phyloP scores from a whole-genome alignment of 805 yeast species.

The Saccharomycopsis synnaedendra region DNA sequence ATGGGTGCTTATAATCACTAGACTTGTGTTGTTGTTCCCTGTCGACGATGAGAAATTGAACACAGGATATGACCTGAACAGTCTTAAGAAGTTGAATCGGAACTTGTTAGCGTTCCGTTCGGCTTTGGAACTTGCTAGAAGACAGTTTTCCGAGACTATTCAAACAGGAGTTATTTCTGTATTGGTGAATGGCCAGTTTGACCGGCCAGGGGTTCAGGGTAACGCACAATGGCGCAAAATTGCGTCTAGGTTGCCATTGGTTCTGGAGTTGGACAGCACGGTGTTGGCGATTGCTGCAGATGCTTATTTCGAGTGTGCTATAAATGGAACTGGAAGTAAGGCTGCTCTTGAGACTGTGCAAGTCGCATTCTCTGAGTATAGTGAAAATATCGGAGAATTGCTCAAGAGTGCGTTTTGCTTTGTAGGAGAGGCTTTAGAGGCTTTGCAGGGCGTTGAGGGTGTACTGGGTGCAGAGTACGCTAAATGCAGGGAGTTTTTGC shows the following conservation, averaged over 20 bases:
- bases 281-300: constrained; percentile 20
- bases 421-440: too few species aligned
- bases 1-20: constrained; percentile 32
- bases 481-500: too few species aligned
- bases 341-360: too few species aligned
- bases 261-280: constrained; percentile 42
- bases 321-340: too few species aligned
- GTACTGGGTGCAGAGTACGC: too few species aligned
- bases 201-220: constrained; percentile 30
- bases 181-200: constrained; percentile 44
- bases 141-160: constrained; percentile 40
- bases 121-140: constrained; percentile 40
- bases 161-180: constrained; percentile 41
- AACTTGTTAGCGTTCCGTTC: constrained; percentile 58
- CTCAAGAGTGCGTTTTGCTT: too few species aligned
- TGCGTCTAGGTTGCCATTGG: constrained; percentile 51
- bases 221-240: constrained; percentile 50
- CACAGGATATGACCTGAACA: constrained; percentile 34
- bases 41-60: neutral
- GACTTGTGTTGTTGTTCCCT: constrained; percentile 31
- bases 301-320: neutral
- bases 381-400: too few species aligned
- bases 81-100: constrained; percentile 54
- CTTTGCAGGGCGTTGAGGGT: too few species aligned
- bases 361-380: too few species aligned